Percentiles rank a stretch among this genome's conserved stretches.
These are phyloP conservation scores for Blastocystis sp. DNA, from an alignment of 352 stramenopile species.

Conservation along the genomic window DNA sequence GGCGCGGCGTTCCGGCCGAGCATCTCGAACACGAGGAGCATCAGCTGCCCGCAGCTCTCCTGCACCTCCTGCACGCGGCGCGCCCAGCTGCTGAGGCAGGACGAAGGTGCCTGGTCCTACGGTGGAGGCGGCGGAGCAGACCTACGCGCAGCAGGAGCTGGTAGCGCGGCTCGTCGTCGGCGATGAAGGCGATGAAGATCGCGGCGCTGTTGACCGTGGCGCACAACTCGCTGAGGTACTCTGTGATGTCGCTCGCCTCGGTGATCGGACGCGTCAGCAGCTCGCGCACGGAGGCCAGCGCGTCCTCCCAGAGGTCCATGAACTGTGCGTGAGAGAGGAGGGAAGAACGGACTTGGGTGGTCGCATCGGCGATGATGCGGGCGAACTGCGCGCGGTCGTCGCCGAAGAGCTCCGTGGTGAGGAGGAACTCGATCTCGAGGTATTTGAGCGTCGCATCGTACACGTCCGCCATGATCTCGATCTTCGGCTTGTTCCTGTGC, in stretches of 20 bases:
- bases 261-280: conserved; percentile 8
- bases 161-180: conserved; percentile 11
- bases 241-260: neutral
- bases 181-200: conserved; percentile 44
- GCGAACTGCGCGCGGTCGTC: neutral
- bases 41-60: conserved; percentile 18
- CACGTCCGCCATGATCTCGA: conserved; percentile 49
- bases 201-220: conserved; percentile 24
- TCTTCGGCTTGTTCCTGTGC: neutral
- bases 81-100: neutral
- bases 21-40: conserved; percentile 28
- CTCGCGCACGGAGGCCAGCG: neutral
- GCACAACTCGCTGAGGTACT: conserved; percentile 22
- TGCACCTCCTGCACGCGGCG: neutral
- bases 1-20: neutral
- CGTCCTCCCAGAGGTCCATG: neutral
- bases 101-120: conserved; percentile 3
- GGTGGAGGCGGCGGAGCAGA: neutral
- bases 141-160: conserved; percentile 1
- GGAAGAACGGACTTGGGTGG: neutral
- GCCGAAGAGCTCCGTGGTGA: conserved; percentile 36
- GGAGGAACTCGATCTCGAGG: conserved; percentile 45
- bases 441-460: conserved; percentile 37
- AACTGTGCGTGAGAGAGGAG: conserved; percentile 23
- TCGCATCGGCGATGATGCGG: conserved; percentile 7